phyloP scores from a whole-genome alignment of 805 yeast species.

The Cephaloascus albidus region DNA sequence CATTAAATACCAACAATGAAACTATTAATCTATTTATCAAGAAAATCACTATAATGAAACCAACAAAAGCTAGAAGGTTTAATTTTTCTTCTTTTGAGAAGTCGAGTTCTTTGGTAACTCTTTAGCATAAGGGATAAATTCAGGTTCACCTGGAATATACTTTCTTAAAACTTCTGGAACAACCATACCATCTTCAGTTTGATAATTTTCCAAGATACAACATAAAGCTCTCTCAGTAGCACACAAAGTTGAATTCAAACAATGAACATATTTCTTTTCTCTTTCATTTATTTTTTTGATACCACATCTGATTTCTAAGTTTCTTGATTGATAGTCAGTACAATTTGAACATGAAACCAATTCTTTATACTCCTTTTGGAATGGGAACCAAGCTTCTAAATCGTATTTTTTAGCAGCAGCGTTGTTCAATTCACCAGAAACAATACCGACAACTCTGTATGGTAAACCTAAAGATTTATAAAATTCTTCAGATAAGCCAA shows the following conservation, averaged over 20 bases:
- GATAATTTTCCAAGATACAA: constrained; percentile 95
- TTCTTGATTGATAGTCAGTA: constrained; percentile 98
- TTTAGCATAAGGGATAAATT: constrained; percentile 82
- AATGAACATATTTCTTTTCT: constrained; percentile 96
- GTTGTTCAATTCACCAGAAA: constrained; percentile 95
- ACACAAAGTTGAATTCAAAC: constrained; percentile 93
- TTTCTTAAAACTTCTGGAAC: constrained; percentile 94
- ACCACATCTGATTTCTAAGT: constrained; percentile 98
- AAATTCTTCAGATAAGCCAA: constrained; percentile 81
- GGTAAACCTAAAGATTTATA: constrained; percentile 89
- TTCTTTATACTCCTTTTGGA: constrained; percentile 97
- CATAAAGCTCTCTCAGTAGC: constrained; percentile 98
- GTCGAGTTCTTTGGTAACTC: constrained; percentile 94
- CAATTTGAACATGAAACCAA: constrained; percentile 98
- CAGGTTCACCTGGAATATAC: constrained; percentile 98
- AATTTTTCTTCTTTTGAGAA: constrained; percentile 51
- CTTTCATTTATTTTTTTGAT: constrained; percentile 90
- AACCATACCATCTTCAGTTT: constrained; percentile 89
- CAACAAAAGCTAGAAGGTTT: background rate
- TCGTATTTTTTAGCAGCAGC: constrained; percentile 99
- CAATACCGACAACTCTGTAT: constrained; percentile 95
- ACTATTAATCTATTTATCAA: background rate
- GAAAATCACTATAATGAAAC: background rate
- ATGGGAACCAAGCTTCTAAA: constrained; percentile 99
- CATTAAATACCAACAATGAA: no score